Conservation (phyloP, 352 stramenopile species). For the Globisporangium irregulare region DNA sequence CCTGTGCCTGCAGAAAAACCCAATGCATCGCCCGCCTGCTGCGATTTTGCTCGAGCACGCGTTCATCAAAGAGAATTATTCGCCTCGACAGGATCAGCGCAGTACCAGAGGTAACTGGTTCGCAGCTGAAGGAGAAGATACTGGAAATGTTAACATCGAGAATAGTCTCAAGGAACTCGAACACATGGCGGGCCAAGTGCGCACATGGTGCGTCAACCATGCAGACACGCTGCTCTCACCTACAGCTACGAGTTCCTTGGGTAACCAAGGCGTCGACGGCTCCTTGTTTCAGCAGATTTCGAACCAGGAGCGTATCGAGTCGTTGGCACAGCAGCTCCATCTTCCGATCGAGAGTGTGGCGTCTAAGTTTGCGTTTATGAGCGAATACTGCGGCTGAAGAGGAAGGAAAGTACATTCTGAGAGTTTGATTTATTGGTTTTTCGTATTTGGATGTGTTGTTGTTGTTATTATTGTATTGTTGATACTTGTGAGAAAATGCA, state of each 20-base stretch:
- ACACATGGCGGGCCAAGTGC: constrained; percentile 45
- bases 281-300: constrained; percentile 26
- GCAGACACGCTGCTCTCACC: constrained; percentile 32
- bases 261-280: not conserved
- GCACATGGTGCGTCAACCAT: constrained; percentile 55
- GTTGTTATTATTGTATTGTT: not conserved
- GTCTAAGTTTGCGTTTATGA: constrained; percentile 54
- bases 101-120: constrained; percentile 16
- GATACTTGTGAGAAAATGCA: not conserved
- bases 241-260: not conserved
- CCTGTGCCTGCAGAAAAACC: constrained; percentile 79
- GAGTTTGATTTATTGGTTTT: not conserved
- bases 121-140: not conserved
- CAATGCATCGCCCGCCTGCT: constrained; percentile 52
- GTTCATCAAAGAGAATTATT: constrained; percentile 68
- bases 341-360: constrained; percentile 51
- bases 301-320: constrained; percentile 31
- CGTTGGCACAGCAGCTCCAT: constrained; percentile 45
- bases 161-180: constrained; percentile 40
- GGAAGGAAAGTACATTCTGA: not conserved
- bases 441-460: not conserved
- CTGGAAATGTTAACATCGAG: constrained; percentile 14
- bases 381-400: constrained; percentile 26
- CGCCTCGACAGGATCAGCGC: constrained; percentile 18
- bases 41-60: constrained; percentile 55